Base-by-base conservation (phyloP, 1,139 yeast genomes). In the Sugiyamaella sp. region DNA sequence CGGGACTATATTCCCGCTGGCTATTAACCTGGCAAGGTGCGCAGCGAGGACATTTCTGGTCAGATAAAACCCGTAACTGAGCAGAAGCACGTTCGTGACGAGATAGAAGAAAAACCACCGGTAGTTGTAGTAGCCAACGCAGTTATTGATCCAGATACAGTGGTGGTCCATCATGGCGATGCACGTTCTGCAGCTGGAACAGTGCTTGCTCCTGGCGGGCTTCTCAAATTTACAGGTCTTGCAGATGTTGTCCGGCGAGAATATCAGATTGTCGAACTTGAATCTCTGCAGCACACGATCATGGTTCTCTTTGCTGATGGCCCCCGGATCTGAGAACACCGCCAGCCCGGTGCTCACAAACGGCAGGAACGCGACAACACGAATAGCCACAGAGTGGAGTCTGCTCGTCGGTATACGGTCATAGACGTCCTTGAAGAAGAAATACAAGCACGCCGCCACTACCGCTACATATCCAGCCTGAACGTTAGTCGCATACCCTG, bases 141-240 rank as follows among this genome's bases (percentile, higher is more conserved):
- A 93, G 65, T 88, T 90, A 71, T 91, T 91, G 55, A 91, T 73
- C 97, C 97, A 93, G n/a, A 89, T 71, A 66, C 99, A 93, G 71
- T 93, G 98, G 67, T 93, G 99, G 67, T 93, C 99, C 62, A 79
- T 82, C 57, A 86, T 66, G 33, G 84, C 72, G 3, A 86, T 75
- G 67, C 99, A 93, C 22, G 69, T 63, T 49, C 78, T 76, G 68
- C 98, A 93, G 10, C 79, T 75, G 2, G 85, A 77, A 67, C 99
- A 93, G 70, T 93, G 99, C 65, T 89, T 90, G 9, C 96, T 86
- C 45, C 99, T 73, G 0, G 98, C 96, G 0, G 95, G 91, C 62
- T 89, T 91, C 4, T 71, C 66, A n/a, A 77, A 62, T 1, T 75
- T 70, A 67, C 99, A 93, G 0, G 97, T 88, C 3, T 69, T 47